Conservation (phyloP, 768 basidiomycete species). For the Leccinellum luteum region DNA sequence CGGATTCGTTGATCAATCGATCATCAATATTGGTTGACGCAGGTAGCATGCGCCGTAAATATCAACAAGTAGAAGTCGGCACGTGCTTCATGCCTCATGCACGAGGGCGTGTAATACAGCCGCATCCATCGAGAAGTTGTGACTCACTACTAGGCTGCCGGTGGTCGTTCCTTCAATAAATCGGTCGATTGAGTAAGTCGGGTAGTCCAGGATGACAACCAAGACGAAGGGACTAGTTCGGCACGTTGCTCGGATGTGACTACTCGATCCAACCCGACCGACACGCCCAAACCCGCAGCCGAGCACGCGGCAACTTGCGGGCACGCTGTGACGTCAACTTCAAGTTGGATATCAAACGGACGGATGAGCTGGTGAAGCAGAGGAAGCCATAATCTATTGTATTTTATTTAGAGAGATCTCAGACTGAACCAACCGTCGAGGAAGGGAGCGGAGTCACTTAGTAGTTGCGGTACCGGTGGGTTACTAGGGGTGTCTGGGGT, state of each 20-base stretch:
- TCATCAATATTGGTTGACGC: not conserved
- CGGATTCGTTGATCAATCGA: not conserved
- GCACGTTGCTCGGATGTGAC: not conserved
- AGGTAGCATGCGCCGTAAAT: not conserved
- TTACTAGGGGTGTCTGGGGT: conserved; percentile 29
- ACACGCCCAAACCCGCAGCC: not conserved
- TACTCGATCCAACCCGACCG: no score
- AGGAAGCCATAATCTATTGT: not conserved
- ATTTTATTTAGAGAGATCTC: not conserved
- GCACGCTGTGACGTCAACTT: not conserved
- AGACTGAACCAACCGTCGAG: not conserved
- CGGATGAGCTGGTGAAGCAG: not conserved
- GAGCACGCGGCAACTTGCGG: not conserved
- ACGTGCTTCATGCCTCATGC: not conserved
- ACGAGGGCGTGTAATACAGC: no score
- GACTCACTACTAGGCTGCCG: no score
- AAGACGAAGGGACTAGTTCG: conserved; percentile 32
- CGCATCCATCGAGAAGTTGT: no score
- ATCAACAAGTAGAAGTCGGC: no score
- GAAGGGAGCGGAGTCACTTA: not conserved
- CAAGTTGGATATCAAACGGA: not conserved
- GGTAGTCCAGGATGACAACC: conserved; percentile 3
- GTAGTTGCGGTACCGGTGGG: conserved; percentile 15
- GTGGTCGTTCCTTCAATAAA: no score
- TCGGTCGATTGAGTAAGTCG: not conserved